Percentiles rank a stretch among this genome's conserved stretches.
Conservation (phyloP, 163 green algal genomes). For the Scenedesmus sp. region DNA sequence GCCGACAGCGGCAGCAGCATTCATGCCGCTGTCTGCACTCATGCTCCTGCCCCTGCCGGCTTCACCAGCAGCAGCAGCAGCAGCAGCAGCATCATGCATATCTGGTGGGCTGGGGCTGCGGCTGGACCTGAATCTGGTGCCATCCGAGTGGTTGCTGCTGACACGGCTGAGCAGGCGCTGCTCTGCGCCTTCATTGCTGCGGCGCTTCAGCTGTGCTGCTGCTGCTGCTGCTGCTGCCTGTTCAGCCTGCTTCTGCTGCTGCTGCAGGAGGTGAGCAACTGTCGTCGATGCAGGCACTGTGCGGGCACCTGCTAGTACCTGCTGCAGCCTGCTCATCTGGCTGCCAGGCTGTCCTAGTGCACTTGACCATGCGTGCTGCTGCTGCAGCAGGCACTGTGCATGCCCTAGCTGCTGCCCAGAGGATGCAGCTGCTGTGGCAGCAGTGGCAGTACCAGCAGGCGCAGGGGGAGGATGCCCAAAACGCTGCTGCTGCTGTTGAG, state of each 20-base stretch:
- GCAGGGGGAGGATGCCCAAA: neutral
- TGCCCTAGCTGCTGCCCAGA: neutral
- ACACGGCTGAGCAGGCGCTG: neutral
- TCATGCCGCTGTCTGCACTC: neutral
- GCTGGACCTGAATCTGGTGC: neutral
- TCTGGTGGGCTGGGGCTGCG: neutral
- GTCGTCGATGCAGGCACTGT: neutral
- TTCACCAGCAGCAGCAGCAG: neutral
- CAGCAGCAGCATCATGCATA: neutral
- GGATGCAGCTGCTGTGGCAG: neutral
- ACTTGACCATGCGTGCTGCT: too few species aligned
- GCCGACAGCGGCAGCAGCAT: neutral
- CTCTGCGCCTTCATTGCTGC: neutral
- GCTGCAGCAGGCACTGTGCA: neutral
- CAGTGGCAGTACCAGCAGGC: neutral
- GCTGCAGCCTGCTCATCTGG: neutral
- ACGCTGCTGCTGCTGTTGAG: constrained; percentile 17
- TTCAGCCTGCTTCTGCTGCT: neutral
- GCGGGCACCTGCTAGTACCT: neutral
- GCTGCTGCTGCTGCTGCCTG: neutral
- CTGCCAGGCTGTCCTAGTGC: neutral
- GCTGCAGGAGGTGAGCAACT: neutral
- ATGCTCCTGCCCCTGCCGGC: neutral
- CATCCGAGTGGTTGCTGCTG: neutral
- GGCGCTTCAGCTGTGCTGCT: neutral